Evolutionary conservation across 116 monocot species (phyloP), one percentile per base, ranked within the genome.

Genomic region (Posidonia oceanica): DNA sequence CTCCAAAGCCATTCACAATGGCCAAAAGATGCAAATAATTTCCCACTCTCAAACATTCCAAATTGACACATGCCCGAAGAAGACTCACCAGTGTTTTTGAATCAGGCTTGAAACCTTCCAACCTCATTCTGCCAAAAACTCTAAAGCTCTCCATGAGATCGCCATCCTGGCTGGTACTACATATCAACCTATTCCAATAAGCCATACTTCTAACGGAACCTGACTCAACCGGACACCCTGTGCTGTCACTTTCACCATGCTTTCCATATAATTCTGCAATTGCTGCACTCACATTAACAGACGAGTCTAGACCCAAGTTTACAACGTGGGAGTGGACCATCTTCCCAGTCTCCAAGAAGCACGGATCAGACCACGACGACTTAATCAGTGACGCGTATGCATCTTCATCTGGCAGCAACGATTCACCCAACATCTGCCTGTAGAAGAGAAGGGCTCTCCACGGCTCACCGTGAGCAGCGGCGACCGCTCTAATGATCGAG

Each of bases 1-100:
- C 81, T 36, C 39, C 61, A 39, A 76, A 77, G 22, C 73, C 68
- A 57, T 58, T 69, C 44, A 69, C 52, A 64, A 81, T 15, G 5
- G 51, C 69, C 61, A 52, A 69, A 20, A 14, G 56, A 69, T 75
- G 75, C 22, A 69, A 15, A 17, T n/a, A 69, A 52, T 44, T 74
- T 6, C 76, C 83, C 3, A 23, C 29, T 54, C 39, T 36, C 3
- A 83, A 57, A 40, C 41, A 37, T n/a, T 55, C 53, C 69, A 73
- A 59, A 69, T 75, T 42, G 7, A 66, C 56, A 55, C 80, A 83
- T 0, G 69, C 42, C 23, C 67, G 65, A 13, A 83, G 55, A 5
- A 74, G 44, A 16, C 61, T 17, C 2, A 29, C 62, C 0, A 71
- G 5, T 21, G 74, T 76, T 21, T 14, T 62, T 3, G 76, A 58